Conservation (phyloP, 106 monocot species). For the Phalaenopsis aphrodite region DNA sequence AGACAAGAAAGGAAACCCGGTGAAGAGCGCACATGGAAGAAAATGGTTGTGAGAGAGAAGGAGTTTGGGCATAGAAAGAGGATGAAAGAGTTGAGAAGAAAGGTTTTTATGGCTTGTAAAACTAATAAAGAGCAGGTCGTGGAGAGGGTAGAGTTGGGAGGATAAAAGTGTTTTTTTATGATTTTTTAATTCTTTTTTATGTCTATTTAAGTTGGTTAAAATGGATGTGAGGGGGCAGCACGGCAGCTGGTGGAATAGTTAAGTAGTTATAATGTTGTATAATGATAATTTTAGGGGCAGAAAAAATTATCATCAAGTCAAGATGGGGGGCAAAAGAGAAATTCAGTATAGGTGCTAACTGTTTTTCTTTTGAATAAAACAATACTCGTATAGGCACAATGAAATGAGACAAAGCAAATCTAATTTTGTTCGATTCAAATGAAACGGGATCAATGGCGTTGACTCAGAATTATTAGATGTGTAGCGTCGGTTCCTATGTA, state of each 20-base stretch:
- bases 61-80: not conserved
- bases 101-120: not conserved
- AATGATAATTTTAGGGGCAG: not conserved
- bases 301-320: too few relatives aligned
- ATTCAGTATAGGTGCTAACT: too few relatives aligned
- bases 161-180: not conserved
- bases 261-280: not conserved
- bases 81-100: not conserved
- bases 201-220: not conserved
- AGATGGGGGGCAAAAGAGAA: too few relatives aligned
- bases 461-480: too few relatives aligned
- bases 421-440: too few relatives aligned
- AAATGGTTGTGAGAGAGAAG: not conserved
- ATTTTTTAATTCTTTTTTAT: not conserved
- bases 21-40: slow-evolving; percentile 3
- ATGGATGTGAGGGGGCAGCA: not conserved
- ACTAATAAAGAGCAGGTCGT: slow-evolving; percentile 1
- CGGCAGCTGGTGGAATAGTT: slow-evolving; percentile 1
- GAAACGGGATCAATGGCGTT: too few relatives aligned
- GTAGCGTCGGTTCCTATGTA: too few relatives aligned
- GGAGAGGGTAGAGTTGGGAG: not conserved
- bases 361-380: too few relatives aligned
- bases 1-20: not conserved
- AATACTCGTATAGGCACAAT: too few relatives aligned
- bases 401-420: too few relatives aligned